These are phyloP conservation scores for Phytophthora hybrid DNA, from an alignment of 352 stramenopile genomes.

Conservation along the genomic window DNA sequence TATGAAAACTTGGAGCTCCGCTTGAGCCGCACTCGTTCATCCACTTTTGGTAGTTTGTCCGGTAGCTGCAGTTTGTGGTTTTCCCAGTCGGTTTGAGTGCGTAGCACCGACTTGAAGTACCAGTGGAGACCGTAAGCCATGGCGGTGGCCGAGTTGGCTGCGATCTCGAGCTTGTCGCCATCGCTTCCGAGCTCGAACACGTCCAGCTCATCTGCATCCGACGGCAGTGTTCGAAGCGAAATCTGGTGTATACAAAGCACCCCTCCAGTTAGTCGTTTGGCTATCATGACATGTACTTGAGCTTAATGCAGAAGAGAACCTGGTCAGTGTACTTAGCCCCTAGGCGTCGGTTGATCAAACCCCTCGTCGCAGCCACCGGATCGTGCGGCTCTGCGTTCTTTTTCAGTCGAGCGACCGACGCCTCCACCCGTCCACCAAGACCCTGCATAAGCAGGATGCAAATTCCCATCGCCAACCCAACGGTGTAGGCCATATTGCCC, in stretches of 20 bases:
- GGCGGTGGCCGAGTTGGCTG: conserved; percentile 61
- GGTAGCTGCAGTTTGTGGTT: conserved; percentile 75
- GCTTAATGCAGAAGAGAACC: conserved; percentile 4
- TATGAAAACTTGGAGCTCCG: conserved; percentile 84
- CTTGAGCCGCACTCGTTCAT: conserved; percentile 51
- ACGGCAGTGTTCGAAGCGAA: conserved; percentile 53
- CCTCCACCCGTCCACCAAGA: conserved; percentile 13
- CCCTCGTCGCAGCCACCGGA: conserved; percentile 50
- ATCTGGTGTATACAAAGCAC: conserved; percentile 51
- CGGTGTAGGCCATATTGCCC: neutral
- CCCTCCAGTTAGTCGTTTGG: neutral
- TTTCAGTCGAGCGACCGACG: conserved; percentile 29
- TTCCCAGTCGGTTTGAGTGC: conserved; percentile 83
- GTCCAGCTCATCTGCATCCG: conserved; percentile 57
- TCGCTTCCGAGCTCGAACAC: conserved; percentile 64
- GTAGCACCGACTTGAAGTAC: conserved; percentile 77
- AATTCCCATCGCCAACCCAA: neutral
- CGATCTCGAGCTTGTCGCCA: conserved; percentile 64
- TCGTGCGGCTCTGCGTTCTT: conserved; percentile 54
- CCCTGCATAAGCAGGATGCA: conserved; percentile 20
- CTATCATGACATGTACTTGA: neutral
- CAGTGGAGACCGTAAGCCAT: conserved; percentile 76
- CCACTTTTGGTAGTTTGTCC: conserved; percentile 52
- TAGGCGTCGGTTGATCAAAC: conserved; percentile 63
- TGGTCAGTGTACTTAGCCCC: conserved; percentile 56